Base-by-base conservation (phyloP, 106 monocot species). In the Amphibolis antarctica region DNA sequence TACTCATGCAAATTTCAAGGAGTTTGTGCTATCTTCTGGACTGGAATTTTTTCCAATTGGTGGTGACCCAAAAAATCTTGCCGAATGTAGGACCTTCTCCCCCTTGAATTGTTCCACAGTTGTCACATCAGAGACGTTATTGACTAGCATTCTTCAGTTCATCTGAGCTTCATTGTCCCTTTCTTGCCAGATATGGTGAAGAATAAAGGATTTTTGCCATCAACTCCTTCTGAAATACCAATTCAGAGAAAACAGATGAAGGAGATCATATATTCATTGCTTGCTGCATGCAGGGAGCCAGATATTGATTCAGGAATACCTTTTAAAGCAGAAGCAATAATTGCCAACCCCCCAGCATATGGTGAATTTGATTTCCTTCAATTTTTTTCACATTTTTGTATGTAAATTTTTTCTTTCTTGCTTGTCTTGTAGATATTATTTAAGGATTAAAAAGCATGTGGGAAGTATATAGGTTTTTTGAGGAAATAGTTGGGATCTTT, bases 151-250 rank as follows among this genome's bases (percentile, higher is more conserved):
- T 27, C 6, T 45, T 46, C 4, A 28, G 10, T 9, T 69, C 46
- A 1, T 0, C 7, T 23, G 42, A 17, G 20, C 31, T 46, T 28
- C 29, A 23, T 49, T 18, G 13, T 25, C 47, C 14, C 14, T 54
- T 58, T 17, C 44, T 64, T 13, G 17, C 28, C 76, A 96, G 96
- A 90, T 63, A 96, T 96, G 96, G 96, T 96, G 19, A 96, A 96
- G 74, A 96, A 96, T 69, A 96, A 96, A 80, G 96, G 96, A 25
- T 96, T 96, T 62, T 80, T 96, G 53, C 89, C 96, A 69, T 96
- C 96, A 44, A 10, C 80, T 68, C 90, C 96, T 43, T 90, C 86
- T 67, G 96, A 98, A 67, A 89, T 98, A 74, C 51, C 86, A 29
- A 68, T 82, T 62, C 96, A 98, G 74, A 74, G 96, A 44, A 98